phyloP scores from a whole-genome alignment of 805 yeast species.

The Pichia californica region DNA sequence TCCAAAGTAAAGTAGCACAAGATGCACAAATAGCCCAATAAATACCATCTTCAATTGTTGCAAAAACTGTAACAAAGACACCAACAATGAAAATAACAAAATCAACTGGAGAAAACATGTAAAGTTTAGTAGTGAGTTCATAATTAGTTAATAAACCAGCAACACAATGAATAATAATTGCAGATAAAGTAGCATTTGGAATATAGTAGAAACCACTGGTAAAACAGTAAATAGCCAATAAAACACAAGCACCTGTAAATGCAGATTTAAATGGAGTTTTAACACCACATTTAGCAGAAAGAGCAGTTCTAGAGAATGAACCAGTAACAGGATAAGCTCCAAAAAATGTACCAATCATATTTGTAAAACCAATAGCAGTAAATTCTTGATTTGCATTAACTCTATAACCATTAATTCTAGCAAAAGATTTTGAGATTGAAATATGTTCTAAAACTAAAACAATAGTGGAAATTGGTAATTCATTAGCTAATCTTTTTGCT shows the following conservation, averaged over 20 bases:
- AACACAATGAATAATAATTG: constrained; percentile 91
- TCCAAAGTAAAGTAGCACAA: constrained; percentile 62
- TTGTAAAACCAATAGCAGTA: constrained; percentile 88
- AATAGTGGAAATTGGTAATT: constrained; percentile 80
- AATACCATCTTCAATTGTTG: constrained; percentile 81
- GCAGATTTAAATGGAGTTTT: constrained; percentile 91
- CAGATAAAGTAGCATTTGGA: constrained; percentile 82
- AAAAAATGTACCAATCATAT: constrained; percentile 86
- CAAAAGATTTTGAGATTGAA: constrained; percentile 89
- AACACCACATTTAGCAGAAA: constrained; percentile 92
- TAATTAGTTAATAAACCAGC: constrained; percentile 74
- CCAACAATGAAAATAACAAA: constrained; percentile 65
- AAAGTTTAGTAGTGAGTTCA: constrained; percentile 59
- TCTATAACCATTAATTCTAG: constrained; percentile 85
- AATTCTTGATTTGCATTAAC: constrained; percentile 91
- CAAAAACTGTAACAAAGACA: constrained; percentile 67
- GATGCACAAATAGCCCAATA: constrained; percentile 88
- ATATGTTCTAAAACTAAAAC: constrained; percentile 85
- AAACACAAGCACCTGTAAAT: constrained; percentile 82
- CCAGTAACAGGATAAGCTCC: constrained; percentile 95
- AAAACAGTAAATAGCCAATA: constrained; percentile 77
- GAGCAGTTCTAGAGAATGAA: constrained; percentile 89
- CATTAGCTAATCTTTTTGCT: constrained; percentile 55
- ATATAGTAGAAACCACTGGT: constrained; percentile 82
- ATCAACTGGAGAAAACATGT: constrained; percentile 71